Evolutionary conservation across 2,329 filamentous ascomycete species (phyloP).

Genomic region (Aspergillus awamori): DNA sequence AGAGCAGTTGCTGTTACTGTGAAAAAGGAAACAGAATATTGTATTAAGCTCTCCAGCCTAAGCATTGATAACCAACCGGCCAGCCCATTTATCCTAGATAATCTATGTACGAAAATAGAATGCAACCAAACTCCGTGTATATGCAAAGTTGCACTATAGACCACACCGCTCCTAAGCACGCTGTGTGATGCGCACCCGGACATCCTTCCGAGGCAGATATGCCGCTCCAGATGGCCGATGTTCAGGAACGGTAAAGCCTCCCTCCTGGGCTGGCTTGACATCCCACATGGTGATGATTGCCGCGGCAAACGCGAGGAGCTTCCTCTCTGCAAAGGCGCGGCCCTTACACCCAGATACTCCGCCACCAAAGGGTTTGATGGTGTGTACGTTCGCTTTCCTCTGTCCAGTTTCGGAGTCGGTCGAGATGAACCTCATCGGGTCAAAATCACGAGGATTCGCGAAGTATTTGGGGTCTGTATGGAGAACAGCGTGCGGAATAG

Average conservation of each 20-base stretch:
- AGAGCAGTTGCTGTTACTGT: not conserved
- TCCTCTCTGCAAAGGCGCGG: constrained; percentile 53
- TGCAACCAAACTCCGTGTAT: constrained; percentile 4
- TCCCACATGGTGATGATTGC: constrained; percentile 61
- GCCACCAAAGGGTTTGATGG: constrained; percentile 53
- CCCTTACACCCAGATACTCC: constrained; percentile 55
- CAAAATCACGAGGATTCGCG: constrained; percentile 46
- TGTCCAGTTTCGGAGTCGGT: constrained; percentile 38
- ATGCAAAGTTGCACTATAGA: constrained; percentile 7
- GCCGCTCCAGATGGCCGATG: constrained; percentile 53
- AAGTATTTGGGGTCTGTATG: constrained; percentile 48
- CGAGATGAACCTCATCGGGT: constrained; percentile 53
- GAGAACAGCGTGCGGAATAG: constrained; percentile 49
- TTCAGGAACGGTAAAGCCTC: constrained; percentile 55
- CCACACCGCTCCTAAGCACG: constrained; percentile 30
- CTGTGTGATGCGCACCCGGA: constrained; percentile 58
- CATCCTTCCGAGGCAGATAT: constrained; percentile 54
- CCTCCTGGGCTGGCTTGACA: constrained; percentile 50
- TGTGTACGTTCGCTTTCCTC: constrained; percentile 42
- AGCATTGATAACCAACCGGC: not conserved
- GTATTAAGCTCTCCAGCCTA: not conserved
- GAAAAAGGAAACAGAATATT: not conserved
- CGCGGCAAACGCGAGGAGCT: constrained; percentile 55
- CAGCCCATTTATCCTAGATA: not conserved
- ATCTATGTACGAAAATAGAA: not conserved